Percentiles rank a stretch among this genome's conserved stretches.
These are phyloP conservation scores for Pseudocercospora musae DNA, from an alignment of 2,329 filamentous ascomycete species.

Conservation along the genomic window DNA sequence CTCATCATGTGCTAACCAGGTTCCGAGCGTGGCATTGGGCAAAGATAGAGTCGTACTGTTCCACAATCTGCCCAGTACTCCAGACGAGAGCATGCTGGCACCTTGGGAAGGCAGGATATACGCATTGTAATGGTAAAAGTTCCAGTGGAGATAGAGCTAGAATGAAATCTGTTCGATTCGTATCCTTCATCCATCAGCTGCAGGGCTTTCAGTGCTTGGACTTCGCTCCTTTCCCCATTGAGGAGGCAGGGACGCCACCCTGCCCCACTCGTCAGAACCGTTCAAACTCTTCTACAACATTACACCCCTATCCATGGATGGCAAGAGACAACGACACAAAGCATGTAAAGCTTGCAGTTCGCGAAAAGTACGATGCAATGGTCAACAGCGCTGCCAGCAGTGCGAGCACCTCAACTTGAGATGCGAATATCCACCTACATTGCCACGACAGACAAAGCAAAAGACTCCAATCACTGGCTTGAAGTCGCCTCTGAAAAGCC, in stretches of 20 bases:
- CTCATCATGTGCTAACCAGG: background rate
- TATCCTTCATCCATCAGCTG: background rate
- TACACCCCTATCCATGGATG: background rate
- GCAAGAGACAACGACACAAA: constrained; percentile 5
- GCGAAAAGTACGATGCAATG: constrained; percentile 49
- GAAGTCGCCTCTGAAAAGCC: background rate
- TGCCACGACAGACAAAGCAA: background rate
- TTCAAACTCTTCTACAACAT: background rate
- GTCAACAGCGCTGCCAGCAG: constrained; percentile 44
- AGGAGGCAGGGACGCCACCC: background rate
- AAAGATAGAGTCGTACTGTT: constrained; percentile 4
- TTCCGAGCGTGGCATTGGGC: background rate
- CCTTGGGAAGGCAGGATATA: constrained; percentile 15
- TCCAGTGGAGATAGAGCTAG: background rate
- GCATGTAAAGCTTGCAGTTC: constrained; percentile 49
- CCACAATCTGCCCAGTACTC: background rate
- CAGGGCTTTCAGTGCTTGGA: background rate
- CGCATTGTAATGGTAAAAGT: background rate
- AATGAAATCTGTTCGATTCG: background rate
- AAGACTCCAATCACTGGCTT: background rate
- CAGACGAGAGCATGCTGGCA: background rate
- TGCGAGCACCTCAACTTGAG: constrained; percentile 44
- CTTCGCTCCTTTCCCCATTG: background rate
- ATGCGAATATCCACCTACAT: constrained; percentile 40
- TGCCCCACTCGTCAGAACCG: background rate